Evolutionary conservation across 495 filamentous ascomycete genomes (phyloP).

Genomic region (Letharia columbiana): DNA sequence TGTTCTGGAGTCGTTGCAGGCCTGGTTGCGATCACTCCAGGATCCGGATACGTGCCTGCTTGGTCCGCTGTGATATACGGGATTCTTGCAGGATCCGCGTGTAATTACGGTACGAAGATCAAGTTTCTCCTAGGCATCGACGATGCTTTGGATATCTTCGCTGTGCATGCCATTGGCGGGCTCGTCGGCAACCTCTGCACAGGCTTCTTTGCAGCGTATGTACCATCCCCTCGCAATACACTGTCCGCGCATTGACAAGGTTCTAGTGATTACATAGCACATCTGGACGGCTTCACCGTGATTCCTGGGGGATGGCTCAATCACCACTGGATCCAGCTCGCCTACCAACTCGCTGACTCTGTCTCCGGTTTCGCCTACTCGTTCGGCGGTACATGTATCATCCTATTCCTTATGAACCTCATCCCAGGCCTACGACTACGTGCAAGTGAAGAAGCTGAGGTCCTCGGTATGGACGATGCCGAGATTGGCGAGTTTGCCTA

Average conservation of each 20-base stretch:
- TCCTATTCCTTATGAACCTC: slow-evolving; percentile 80
- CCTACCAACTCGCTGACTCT: slow-evolving; percentile 82
- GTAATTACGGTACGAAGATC: slow-evolving; percentile 95
- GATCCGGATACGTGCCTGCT: slow-evolving; percentile 79
- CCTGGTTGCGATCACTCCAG: slow-evolving; percentile 87
- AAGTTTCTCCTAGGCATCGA: slow-evolving; percentile 84
- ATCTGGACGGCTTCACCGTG: slow-evolving; percentile 64
- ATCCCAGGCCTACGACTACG: slow-evolving; percentile 78
- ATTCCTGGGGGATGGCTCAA: slow-evolving; percentile 90
- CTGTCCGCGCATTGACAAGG: slow-evolving; percentile 16
- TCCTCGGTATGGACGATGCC: slow-evolving; percentile 86
- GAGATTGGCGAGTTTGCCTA: slow-evolving; percentile 98
- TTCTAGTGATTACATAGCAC: slow-evolving; percentile 70
- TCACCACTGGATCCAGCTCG: slow-evolving; percentile 80
- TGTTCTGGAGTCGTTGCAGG: slow-evolving; percentile 91
- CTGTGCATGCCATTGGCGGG: slow-evolving; percentile 82
- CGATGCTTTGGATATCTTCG: slow-evolving; percentile 90
- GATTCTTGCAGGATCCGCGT: slow-evolving; percentile 69
- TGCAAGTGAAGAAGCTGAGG: slow-evolving; percentile 74
- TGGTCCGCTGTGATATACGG: slow-evolving; percentile 93
- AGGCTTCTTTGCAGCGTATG: slow-evolving; percentile 83
- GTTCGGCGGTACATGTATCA: slow-evolving; percentile 75
- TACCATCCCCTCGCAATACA: slow-evolving; percentile 7
- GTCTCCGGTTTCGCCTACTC: slow-evolving; percentile 77
- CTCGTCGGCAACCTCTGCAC: slow-evolving; percentile 85